Evolutionary conservation across 2,329 filamentous ascomycete species (phyloP).

Genomic region (Drechslerella dactyloides): DNA sequence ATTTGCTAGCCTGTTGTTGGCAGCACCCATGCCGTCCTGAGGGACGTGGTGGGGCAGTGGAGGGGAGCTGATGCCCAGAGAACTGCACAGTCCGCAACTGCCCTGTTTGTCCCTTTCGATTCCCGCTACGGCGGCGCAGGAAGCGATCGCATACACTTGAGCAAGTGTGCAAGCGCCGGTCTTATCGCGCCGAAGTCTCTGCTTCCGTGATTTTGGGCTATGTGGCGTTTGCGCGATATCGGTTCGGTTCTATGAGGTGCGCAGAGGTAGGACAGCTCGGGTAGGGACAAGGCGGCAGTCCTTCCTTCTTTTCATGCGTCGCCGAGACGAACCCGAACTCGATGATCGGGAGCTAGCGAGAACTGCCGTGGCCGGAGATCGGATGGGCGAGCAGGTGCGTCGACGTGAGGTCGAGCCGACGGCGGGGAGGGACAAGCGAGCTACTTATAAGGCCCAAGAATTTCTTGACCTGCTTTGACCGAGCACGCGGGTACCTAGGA

Average conservation of each 20-base stretch:
- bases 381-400: background rate
- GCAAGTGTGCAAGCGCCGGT: background rate
- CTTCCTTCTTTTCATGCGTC: slow-evolving; percentile 7
- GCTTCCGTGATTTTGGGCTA: background rate
- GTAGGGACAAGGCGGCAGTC: background rate
- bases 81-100: slow-evolving; percentile 13
- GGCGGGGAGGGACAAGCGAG: slow-evolving; percentile 45
- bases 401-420: slow-evolving; percentile 11
- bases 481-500: background rate
- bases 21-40: background rate
- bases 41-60: slow-evolving; percentile 4
- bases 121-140: slow-evolving; percentile 10
- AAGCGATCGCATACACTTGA: slow-evolving; percentile 22
- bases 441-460: slow-evolving; percentile 27
- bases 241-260: background rate
- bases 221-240: slow-evolving; percentile 4
- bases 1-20: background rate
- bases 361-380: slow-evolving; percentile 12
- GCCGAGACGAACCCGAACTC: slow-evolving; percentile 1
- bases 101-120: slow-evolving; percentile 23
- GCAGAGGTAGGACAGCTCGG: background rate
- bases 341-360: slow-evolving; percentile 5
- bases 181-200: background rate
- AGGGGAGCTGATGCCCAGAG: slow-evolving; percentile 5
- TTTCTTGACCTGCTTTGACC: background rate